These are phyloP conservation scores for Sporothrix brasiliensis DNA, from an alignment of 2,329 filamentous ascomycete species.

Conservation along the genomic window DNA sequence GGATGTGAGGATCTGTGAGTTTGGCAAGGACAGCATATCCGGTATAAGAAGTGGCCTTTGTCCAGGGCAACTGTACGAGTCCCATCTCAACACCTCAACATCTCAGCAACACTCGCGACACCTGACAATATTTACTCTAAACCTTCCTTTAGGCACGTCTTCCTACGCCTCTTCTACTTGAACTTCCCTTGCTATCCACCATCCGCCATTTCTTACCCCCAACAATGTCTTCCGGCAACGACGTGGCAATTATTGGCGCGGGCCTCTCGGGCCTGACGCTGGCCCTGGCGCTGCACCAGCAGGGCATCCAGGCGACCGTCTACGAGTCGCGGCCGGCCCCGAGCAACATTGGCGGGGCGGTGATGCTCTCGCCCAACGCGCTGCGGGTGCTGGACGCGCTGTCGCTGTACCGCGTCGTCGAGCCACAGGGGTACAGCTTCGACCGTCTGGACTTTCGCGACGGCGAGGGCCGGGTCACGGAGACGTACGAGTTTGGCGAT, in stretches of 20 bases:
- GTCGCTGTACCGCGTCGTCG: neutral
- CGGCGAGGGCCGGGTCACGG: conserved; percentile 35
- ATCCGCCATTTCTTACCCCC: neutral
- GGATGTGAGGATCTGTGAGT: no score
- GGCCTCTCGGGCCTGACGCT: conserved; percentile 52
- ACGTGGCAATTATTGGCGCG: conserved; percentile 33
- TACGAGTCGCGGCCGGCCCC: conserved; percentile 51
- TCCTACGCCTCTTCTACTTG: neutral
- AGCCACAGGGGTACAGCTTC: conserved; percentile 10
- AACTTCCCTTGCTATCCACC: neutral
- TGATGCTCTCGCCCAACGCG: conserved; percentile 64
- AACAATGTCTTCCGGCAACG: conserved; percentile 4
- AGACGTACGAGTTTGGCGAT: conserved; percentile 54
- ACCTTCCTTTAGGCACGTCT: no score
- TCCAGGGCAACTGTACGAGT: no score
- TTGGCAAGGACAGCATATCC: no score
- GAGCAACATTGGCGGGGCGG: conserved; percentile 55
- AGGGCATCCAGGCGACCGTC: conserved; percentile 53
- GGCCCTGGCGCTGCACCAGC: conserved; percentile 56
- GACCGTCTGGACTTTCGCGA: conserved; percentile 4
- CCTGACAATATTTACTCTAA: no score
- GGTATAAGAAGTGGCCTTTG: no score
- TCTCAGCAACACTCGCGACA: no score
- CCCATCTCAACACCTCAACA: no score
- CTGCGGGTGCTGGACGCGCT: conserved; percentile 54